phyloP scores from a whole-genome alignment of 106 monocot species.

The Posidonia australis region DNA sequence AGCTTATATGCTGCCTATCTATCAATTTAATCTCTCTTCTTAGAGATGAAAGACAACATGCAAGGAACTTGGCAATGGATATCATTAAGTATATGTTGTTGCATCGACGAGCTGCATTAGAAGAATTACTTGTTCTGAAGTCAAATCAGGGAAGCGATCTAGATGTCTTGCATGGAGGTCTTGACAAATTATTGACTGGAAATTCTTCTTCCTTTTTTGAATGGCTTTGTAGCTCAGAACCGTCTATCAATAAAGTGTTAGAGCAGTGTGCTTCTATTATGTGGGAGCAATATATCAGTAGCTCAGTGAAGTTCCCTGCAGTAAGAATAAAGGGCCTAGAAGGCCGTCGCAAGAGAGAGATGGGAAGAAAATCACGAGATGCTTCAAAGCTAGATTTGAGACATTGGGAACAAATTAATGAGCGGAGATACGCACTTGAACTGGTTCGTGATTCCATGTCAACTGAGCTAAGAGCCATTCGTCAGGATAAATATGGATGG shows the following conservation, averaged over 20 bases:
- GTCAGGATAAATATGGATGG: constrained; percentile 99
- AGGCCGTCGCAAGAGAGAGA: constrained; percentile 76
- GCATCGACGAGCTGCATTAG: constrained; percentile 67
- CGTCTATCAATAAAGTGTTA: constrained; percentile 57
- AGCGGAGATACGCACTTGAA: constrained; percentile 74
- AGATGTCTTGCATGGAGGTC: constrained; percentile 81
- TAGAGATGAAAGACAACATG: constrained; percentile 49
- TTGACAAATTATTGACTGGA: constrained; percentile 87
- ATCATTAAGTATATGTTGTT: constrained; percentile 69
- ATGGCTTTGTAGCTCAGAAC: constrained; percentile 67
- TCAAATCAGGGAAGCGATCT: constrained; percentile 54
- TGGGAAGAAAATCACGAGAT: constrained; percentile 67
- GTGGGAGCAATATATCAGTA: constrained; percentile 74
- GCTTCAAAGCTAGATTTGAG: constrained; percentile 47
- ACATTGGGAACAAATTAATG: constrained; percentile 73
- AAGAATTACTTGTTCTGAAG: constrained; percentile 79
- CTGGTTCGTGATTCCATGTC: constrained; percentile 85
- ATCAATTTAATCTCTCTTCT: constrained; percentile 81
- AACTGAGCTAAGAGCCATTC: constrained; percentile 83
- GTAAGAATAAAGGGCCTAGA: constrained; percentile 93
- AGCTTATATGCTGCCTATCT: constrained; percentile 88
- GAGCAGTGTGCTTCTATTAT: constrained; percentile 86
- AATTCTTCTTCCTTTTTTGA: constrained; percentile 57
- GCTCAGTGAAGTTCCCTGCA: constrained; percentile 81
- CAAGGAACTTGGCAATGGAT: constrained; percentile 53